Evolutionary conservation across 345 rosid species (phyloP), one percentile per base, ranked within the genome.

Genomic region (Arabis hirsuta): DNA sequence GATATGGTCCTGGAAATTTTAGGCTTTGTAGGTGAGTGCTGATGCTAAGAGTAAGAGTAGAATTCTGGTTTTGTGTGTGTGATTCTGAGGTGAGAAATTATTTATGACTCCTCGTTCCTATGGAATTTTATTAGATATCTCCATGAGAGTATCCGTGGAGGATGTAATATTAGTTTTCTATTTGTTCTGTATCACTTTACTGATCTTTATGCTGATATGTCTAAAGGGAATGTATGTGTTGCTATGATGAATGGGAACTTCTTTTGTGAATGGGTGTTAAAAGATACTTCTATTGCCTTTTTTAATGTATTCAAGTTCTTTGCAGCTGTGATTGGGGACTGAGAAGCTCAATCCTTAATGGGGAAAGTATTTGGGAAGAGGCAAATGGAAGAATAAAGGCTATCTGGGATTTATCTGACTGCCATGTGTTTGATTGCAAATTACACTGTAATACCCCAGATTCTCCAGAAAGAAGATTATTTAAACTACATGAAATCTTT

Each of bases 251-350:
- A 42, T 19, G 44, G 3, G 4, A 55, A 11, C 55, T 62, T 66
- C 41, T 67, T 42, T 38, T 67, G 43, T 47, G 46, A 24, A 57
- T 13, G 16, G n/a, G 13, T 38, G 36, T 57, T 55, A 54, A 53
- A 36, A 20, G 64, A 27, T 48, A 12, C 62, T 44, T 70, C 41
- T 58, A 10, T 76, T 41, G 45, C 50, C 9, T 32, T 50, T 19
- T 36, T 69, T 77, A 62, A 81, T 67, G 51, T 55, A 36, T 55
- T 76, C 55, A 39, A 47, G 3, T 58, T 69, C n/a, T 81, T 62
- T 83, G 84, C 96, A 95, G 99, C 79, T 88, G 92, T 78, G 91
- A 95, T 80, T 95, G 99, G 99, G 74, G 36, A 50, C 81, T 81
- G 81, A 82, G 99, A 78, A 80, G 65, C 47, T 70, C 81, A 44